A percentile compares a stretch with the other conserved stretches of the same genome.
These are phyloP conservation scores for Sphaerulina musiva DNA, from an alignment of 2,329 filamentous ascomycete species.

Conservation along the genomic window DNA sequence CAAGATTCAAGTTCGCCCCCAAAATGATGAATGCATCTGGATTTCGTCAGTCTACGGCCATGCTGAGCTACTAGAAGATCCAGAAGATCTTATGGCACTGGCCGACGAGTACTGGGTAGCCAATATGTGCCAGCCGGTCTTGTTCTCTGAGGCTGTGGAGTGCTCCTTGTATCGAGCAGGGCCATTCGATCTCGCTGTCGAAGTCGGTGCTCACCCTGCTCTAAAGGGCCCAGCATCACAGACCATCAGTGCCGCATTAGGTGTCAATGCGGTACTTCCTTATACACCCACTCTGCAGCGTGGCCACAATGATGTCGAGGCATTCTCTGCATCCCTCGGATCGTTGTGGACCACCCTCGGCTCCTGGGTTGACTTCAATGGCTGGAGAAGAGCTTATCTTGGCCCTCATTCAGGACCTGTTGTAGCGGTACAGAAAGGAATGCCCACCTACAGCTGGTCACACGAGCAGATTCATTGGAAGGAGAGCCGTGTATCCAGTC, in stretches of 20 bases:
- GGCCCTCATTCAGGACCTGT: constrained; percentile 2
- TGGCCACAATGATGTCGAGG: constrained; percentile 24
- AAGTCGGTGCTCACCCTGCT: constrained; percentile 44
- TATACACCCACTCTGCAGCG: constrained; percentile 22
- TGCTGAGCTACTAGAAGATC: constrained; percentile 22
- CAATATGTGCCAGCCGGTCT: constrained; percentile 43
- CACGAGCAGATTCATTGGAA: constrained; percentile 16
- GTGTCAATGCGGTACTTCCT: constrained; percentile 8
- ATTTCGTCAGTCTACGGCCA: constrained; percentile 19
- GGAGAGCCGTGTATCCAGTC: constrained; percentile 13
- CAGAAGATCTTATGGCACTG: constrained; percentile 19
- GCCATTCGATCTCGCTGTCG: constrained; percentile 37
- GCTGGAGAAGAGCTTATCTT: constrained; percentile 13
- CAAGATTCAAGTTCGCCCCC: constrained; percentile 11
- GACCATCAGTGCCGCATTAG: constrained; percentile 29
- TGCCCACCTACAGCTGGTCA: constrained; percentile 17
- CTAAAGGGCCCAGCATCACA: constrained; percentile 39
- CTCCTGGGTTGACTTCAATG: constrained; percentile 13
- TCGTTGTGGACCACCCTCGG: constrained; percentile 16
- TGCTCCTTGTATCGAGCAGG: constrained; percentile 21
- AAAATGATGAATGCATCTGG: constrained; percentile 19
- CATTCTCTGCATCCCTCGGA: constrained; percentile 21
- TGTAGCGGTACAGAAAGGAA: background rate
- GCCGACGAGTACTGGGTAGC: constrained; percentile 39
- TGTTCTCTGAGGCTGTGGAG: constrained; percentile 41